Percentiles rank a stretch among this genome's conserved stretches.
Conservation (phyloP, 345 rosid species). For the Draba incana region DNA sequence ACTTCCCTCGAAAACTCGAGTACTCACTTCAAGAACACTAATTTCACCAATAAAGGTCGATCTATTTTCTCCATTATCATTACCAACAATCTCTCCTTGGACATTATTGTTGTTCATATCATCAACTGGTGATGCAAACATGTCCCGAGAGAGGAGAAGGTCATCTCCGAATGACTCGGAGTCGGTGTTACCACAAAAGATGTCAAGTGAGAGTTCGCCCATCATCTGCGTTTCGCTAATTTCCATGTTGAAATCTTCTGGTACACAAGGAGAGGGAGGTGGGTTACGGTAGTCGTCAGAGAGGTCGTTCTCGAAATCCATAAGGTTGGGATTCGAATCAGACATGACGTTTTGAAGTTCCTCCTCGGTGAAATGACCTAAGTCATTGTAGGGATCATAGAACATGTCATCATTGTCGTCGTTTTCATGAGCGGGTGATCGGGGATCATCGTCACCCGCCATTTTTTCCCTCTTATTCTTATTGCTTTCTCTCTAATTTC, state of each 20-base stretch:
- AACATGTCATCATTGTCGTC: background rate
- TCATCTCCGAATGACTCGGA: background rate
- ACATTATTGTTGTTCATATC: background rate
- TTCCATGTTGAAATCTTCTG: background rate
- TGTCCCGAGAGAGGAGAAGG: background rate
- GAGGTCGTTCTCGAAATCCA: background rate
- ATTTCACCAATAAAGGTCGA: background rate
- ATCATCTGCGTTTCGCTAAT: background rate
- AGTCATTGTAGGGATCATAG: background rate
- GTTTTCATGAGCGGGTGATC: background rate
- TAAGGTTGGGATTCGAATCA: background rate
- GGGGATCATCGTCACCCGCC: conserved; percentile 25
- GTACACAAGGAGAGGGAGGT: background rate
- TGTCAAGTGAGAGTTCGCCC: background rate
- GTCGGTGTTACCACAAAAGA: background rate
- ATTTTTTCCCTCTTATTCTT: conserved; percentile 28
- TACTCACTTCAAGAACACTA: conserved; percentile 22
- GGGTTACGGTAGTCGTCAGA: background rate
- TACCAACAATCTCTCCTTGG: conserved; percentile 13
- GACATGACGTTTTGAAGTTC: background rate
- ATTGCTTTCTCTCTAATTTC: background rate
- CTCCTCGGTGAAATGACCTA: background rate
- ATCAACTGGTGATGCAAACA: background rate
- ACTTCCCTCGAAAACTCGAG: background rate
- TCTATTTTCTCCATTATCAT: too few relatives aligned